Evolutionary conservation across 2,329 filamentous ascomycete genomes (phyloP), one percentile per base, ranked within the genome.

Genomic region (Fusarium citri): DNA sequence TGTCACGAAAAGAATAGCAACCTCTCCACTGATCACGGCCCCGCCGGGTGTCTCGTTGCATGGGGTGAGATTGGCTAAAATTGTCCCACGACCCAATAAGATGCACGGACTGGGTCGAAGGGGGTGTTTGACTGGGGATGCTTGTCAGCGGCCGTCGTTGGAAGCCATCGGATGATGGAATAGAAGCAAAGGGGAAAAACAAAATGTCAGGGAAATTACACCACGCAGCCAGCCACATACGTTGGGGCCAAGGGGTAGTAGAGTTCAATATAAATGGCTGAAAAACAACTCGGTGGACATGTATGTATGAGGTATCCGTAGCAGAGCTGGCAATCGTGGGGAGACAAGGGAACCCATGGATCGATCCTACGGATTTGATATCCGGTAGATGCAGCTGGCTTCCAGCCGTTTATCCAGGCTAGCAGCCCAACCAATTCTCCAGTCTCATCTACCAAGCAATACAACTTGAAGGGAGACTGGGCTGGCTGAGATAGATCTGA

Each of bases 11-110:
- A 40, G 88, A 88, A 82, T 96, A 92, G 79, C 94, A 97, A 45
- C 94, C 95, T 76, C 90, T 90, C 94, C 94, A 98, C 79, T 93
- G 89, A 68, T 90, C 89, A 61, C 85, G 85, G 71, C 93, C 92
- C 73, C 92, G 89, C 77, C 92, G 89, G 69, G 82, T 83, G 81
- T 98, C 95, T 74, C 90, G 88, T 78, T 95, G 89, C 90, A 98
- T 94, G 47, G 84, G 84, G 83, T 97, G 95, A 51, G 89, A 84
- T 76, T 87, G 89, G 65, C 86, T 85, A 81, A 98, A 98, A 83
- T 97, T 97, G 83, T 98, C 94, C 95, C 95, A 98, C 69, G 94
- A 97, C 68, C 95, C 95, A 74, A 96, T 86, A 47, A 98, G 86
- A 76, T 92, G 89, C 71, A 98, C 92, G 46, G 91, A 91, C 68